A percentile compares a stretch with the other conserved stretches of the same genome.
Evolutionary conservation across 441 rosid genomes (phyloP).

Genomic region (Erodium moschatum): DNA sequence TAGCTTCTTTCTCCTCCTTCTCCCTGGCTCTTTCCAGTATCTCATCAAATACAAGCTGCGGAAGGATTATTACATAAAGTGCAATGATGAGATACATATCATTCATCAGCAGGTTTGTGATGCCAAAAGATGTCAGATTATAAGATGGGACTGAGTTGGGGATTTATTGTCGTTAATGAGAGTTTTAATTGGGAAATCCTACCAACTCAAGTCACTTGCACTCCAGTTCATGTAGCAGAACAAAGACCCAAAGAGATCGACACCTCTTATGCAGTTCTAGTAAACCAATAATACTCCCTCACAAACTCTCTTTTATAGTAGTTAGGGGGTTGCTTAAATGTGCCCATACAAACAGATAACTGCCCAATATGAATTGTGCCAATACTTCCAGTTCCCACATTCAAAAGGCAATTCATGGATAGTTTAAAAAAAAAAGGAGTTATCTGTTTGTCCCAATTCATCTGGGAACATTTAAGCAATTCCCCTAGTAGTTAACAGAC

Average conservation of each 20-base stretch:
- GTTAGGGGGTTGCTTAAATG: no score
- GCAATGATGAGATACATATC: not conserved
- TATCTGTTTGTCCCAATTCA: no score
- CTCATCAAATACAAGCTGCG: conserved; percentile 53
- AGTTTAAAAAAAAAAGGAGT: no score
- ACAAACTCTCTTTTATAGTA: not conserved
- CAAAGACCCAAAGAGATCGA: not conserved
- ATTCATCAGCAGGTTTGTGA: not conserved
- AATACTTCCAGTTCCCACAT: no score
- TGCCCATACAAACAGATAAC: no score
- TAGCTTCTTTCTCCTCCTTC: conserved; percentile 61
- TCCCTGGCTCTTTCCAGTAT: conserved; percentile 53
- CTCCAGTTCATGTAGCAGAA: not conserved
- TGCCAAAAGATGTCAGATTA: not conserved
- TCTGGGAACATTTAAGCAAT: no score
- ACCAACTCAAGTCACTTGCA: not conserved
- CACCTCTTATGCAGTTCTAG: not conserved
- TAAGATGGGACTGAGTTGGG: not conserved
- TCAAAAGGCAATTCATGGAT: no score
- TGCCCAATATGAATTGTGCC: no score
- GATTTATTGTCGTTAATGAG: not conserved
- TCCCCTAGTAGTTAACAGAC: not conserved
- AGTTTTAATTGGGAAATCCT: not conserved
- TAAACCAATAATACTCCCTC: not conserved
- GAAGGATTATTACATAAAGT: conserved; percentile 15